Conservation (phyloP, 1,139 yeast genomes). For the Lodderomyces jiufengensis region DNA sequence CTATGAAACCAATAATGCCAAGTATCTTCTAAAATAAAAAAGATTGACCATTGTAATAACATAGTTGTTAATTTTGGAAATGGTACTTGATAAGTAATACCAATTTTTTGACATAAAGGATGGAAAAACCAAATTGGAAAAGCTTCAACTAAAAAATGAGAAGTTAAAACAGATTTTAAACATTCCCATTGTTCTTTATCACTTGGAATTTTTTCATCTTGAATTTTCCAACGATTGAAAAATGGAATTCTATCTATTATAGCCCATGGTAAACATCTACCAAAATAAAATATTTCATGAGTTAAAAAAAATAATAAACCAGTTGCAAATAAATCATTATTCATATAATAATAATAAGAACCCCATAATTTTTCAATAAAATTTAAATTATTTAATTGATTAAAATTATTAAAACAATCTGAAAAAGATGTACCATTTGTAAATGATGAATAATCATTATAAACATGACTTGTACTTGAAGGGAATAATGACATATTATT, state of each 20-base stretch:
- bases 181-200: slow-evolving; percentile 47
- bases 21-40: slow-evolving; percentile 43
- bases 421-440: slow-evolving; percentile 36
- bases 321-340: slow-evolving; percentile 44
- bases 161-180: slow-evolving; percentile 40
- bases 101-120: slow-evolving; percentile 39
- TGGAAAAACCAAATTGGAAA: slow-evolving; percentile 50
- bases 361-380: slow-evolving; percentile 40
- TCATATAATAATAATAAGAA: slow-evolving; percentile 39
- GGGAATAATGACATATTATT: too few species aligned
- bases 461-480: slow-evolving; percentile 22
- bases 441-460: slow-evolving; percentile 40
- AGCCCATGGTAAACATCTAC: slow-evolving; percentile 46
- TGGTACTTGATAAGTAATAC: slow-evolving; percentile 37
- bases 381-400: slow-evolving; percentile 25
- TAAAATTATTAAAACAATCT: slow-evolving; percentile 36
- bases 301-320: slow-evolving; percentile 41
- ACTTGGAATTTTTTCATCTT: slow-evolving; percentile 40
- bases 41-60: slow-evolving; percentile 32
- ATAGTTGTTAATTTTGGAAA: slow-evolving; percentile 34
- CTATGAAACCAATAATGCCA: slow-evolving; percentile 51
- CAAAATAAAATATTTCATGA: slow-evolving; percentile 44
- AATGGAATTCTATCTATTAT: slow-evolving; percentile 41
- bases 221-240: slow-evolving; percentile 42
- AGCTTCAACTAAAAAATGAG: slow-evolving; percentile 45